Evolutionary conservation across 192 early-diverging fungal species (phyloP).

Genomic region (Allomyces macrogynus): DNA sequence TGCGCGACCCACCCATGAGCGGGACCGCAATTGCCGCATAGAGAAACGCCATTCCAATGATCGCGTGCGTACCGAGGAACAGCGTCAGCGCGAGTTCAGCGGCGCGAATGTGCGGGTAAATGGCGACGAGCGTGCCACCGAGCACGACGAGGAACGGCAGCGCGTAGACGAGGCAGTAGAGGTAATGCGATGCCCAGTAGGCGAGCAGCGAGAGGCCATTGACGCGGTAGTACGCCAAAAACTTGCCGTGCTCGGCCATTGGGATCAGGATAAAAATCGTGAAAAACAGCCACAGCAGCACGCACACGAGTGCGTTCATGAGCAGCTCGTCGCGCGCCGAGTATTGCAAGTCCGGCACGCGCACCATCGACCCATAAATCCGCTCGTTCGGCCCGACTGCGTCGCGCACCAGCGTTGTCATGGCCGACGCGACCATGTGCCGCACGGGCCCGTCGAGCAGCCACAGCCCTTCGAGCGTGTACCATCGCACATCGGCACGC

Average conservation of each 20-base stretch:
- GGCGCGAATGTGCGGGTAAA: not conserved
- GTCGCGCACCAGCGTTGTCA: not conserved
- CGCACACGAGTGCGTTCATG: not conserved
- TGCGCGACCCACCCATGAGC: not conserved
- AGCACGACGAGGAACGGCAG: not conserved
- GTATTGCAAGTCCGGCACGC: not conserved
- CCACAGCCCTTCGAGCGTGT: not conserved
- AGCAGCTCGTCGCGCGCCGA: not conserved
- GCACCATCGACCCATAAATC: not conserved
- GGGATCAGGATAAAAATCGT: not conserved
- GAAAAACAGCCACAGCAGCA: not conserved
- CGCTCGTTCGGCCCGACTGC: not conserved
- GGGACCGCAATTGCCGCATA: not conserved
- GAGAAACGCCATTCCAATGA: not conserved
- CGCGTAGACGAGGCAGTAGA: not conserved
- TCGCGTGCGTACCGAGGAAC: not conserved
- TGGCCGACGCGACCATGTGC: not conserved
- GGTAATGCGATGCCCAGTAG: not conserved
- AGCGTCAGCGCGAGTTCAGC: not conserved
- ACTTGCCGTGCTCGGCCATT: not conserved
- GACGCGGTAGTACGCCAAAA: not conserved
- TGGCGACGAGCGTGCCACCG: not conserved
- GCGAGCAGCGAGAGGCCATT: not conserved
- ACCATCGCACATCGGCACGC: not conserved
- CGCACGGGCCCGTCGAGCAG: not conserved